Percentiles rank a stretch among this genome's conserved stretches.
phyloP scores from a whole-genome alignment of 2,329 filamentous ascomycete species.

The Hymenoscyphus occultus region DNA sequence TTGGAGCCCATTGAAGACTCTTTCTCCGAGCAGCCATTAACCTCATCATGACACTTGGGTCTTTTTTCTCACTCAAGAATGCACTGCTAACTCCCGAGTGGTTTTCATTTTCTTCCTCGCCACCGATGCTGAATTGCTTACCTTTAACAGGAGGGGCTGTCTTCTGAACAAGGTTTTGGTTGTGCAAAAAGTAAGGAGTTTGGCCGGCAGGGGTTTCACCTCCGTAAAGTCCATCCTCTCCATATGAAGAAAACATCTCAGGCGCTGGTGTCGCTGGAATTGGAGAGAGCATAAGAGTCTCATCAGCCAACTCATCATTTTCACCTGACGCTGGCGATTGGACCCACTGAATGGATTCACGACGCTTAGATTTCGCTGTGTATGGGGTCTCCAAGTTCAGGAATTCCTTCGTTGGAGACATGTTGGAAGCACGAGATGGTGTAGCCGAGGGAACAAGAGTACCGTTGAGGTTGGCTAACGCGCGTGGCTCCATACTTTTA shows the following conservation, averaged over 20 bases:
- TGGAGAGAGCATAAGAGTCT: constrained; percentile 32
- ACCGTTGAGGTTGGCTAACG: constrained; percentile 66
- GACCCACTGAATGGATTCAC: constrained; percentile 36
- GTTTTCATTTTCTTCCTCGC: neutral
- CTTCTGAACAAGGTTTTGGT: constrained; percentile 33
- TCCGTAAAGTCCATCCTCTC: constrained; percentile 32
- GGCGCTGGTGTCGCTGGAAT: constrained; percentile 34
- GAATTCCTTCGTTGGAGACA: constrained; percentile 35
- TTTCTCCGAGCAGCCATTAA: constrained; percentile 71
- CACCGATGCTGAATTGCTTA: constrained; percentile 20
- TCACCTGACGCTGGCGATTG: constrained; percentile 21
- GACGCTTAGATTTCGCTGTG: constrained; percentile 31
- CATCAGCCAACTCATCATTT: constrained; percentile 24
- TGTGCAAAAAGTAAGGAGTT: constrained; percentile 35
- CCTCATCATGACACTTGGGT: constrained; percentile 43
- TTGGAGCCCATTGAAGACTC: constrained; percentile 75
- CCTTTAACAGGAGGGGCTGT: constrained; percentile 33
- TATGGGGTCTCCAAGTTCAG: constrained; percentile 31
- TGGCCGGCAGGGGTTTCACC: constrained; percentile 32
- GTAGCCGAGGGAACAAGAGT: constrained; percentile 48
- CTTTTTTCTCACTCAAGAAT: constrained; percentile 49
- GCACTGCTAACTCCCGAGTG: constrained; percentile 34
- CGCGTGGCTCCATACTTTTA: constrained; percentile 78
- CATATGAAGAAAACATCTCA: constrained; percentile 33
- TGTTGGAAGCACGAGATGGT: constrained; percentile 27